Base-by-base conservation (phyloP, 2,329 filamentous ascomycete genomes). In the Microcyclospora pomicola region DNA sequence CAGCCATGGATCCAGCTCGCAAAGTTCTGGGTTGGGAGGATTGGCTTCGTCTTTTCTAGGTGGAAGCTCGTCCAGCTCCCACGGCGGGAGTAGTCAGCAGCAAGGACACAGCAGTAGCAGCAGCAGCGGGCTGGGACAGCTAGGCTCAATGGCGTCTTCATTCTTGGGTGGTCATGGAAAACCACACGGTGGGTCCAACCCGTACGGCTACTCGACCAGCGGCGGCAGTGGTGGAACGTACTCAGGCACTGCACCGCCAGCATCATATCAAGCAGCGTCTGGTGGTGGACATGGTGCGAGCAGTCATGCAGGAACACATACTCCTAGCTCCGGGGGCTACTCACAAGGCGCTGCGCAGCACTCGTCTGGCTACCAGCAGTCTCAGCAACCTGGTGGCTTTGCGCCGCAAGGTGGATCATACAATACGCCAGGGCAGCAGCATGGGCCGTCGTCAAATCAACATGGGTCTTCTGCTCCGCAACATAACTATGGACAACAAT, bases 181-280 rank as follows among this genome's bases (percentile, higher is more conserved):
- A 38, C 50, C 50, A n/a, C 49, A 51, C 19, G 45, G 46, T 32
- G 34, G 45, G 27, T 39, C 43, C 14, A 52, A 53, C 28, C 48
- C 49, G 19, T 61, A 61, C 39, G 59, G 59, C 13, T 62, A 62
- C 42, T 55, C 55, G 11, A 52, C 51, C 31, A 55, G 50, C 31
- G 46, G 44, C 12, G 45, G 44, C 11, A 47, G 47, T 27, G 44
- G 47, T 12, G 54, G 56, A 15, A 54, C 55, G 34, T 62, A 62
- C 41, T 50, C 48, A 15, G 59, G 59, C 15, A 47, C 53, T 16
- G 58, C 57, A 28, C 59, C 59, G 10, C 49, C 59, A 13, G 41
- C 50, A 10, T 50, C 53, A 6, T 62, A 62, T 41, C 53, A 58
- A 36, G 45, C 52, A 16, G 36, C 46, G 15, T 24, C 19, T 24